Base-by-base conservation (phyloP, 1,284 basidiomycete genomes). In the Pterulicium gracile region DNA sequence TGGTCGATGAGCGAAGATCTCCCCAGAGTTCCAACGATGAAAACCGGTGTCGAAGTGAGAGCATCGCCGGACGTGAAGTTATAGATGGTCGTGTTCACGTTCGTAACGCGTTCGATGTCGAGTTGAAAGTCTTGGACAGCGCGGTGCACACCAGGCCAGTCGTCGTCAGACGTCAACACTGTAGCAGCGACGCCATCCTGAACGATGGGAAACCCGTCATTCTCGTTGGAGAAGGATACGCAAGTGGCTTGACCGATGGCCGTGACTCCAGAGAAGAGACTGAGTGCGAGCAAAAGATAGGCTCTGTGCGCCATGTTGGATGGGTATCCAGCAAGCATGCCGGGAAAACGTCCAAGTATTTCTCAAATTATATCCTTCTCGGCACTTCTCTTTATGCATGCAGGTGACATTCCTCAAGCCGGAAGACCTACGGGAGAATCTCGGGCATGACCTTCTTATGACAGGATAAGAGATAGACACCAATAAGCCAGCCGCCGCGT, bases 1-100 rank as follows among this genome's bases (percentile, higher is more conserved):
- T 66, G 63, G 45, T 73, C 63, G 44, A 81, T 76, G 18, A 82
- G 64, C 1, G 74, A 69, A 0, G 79, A 80, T 46, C 73, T 70
- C 17, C 75, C 77, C n/a, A 80, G 66, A 2, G 80, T 83, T 4
- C 81, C 81, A 24, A 84, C 63, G 50, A 84, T 74, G 51, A 84
- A 64, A 50, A 4, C 51, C 21, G 23, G 21, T 22, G 3, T 50
- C 14, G 52, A 41, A 3, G 53, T 41, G 5, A 59, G 49, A 13
- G 59, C 52, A 34, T 54, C 52, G 3, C 57, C 47, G 20, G 61
- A 53, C 13, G 75, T 73, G 43, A 65, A 60, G 55, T 78, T 81
- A 20, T 62, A 56, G n/a, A 77, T 51, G 2, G 61, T 50, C 1
- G 76, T 75, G 47, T 65, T 68, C 43, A 68, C 61, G 3, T 73